Conservation (phyloP, 2,329 filamentous ascomycete genomes). For the Madurella mycetomatis region DNA sequence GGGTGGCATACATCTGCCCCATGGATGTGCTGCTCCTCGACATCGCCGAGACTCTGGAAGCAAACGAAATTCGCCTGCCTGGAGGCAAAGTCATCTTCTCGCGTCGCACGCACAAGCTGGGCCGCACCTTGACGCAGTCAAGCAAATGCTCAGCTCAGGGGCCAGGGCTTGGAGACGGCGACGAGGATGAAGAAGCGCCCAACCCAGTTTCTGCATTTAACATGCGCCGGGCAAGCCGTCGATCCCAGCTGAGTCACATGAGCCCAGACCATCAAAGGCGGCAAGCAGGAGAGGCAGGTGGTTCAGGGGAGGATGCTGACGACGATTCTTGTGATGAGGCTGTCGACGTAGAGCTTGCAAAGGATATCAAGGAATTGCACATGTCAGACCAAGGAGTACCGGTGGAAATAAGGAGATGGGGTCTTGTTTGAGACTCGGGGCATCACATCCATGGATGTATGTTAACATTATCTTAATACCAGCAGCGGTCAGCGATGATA, state of each 20-base stretch:
- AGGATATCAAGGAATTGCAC: conserved; percentile 16
- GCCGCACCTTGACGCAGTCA: conserved; percentile 9
- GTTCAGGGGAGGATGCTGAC: conserved; percentile 5
- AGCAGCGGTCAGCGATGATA: background rate
- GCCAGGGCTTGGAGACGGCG: background rate
- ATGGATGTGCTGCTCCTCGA: conserved; percentile 89
- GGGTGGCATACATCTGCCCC: conserved; percentile 85
- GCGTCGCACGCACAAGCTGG: background rate
- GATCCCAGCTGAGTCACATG: conserved; percentile 4
- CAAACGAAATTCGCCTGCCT: conserved; percentile 65
- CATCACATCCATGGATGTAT: background rate
- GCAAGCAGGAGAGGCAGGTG: background rate
- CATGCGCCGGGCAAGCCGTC: conserved; percentile 9
- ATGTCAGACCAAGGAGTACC: conserved; percentile 7
- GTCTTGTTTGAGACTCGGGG: conserved; percentile 11
- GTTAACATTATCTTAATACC: background rate
- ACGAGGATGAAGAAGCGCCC: conserved; percentile 7
- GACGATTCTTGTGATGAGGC: conserved; percentile 21
- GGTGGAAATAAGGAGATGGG: conserved; percentile 9
- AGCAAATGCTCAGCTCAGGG: conserved; percentile 1
- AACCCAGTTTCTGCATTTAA: conserved; percentile 1
- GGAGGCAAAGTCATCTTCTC: conserved; percentile 34
- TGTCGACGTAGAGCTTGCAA: conserved; percentile 22
- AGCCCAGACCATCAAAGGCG: background rate
- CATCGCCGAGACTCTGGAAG: conserved; percentile 73